Conservation (phyloP, 352 stramenopile species). For the Phytophthora megakarya region DNA sequence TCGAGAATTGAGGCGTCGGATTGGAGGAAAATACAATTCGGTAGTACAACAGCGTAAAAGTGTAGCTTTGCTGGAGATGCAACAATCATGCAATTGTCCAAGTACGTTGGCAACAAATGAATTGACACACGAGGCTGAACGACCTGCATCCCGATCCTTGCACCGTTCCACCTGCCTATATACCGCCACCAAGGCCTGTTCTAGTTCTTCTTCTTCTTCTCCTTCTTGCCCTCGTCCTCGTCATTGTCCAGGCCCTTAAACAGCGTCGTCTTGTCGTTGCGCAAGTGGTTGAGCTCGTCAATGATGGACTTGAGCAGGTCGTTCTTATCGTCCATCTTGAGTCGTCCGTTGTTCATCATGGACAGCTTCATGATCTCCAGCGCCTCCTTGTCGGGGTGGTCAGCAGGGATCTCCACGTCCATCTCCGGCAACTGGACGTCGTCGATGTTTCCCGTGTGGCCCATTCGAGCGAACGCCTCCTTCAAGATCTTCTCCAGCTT, state of each 20-base stretch:
- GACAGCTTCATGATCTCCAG: constrained; percentile 91
- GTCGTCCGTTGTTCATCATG: constrained; percentile 88
- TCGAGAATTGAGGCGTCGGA: neutral
- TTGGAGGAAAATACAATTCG: constrained; percentile 20
- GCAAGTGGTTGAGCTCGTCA: constrained; percentile 81
- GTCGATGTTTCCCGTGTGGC: constrained; percentile 70
- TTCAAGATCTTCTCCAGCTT: constrained; percentile 73
- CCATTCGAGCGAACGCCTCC: constrained; percentile 77
- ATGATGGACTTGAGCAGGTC: constrained; percentile 82
- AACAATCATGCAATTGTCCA: neutral
- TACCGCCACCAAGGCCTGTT: constrained; percentile 13
- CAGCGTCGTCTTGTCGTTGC: constrained; percentile 85
- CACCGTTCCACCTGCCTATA: constrained; percentile 23
- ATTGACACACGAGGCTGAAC: too few relatives aligned
- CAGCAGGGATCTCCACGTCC: constrained; percentile 60
- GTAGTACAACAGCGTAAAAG: neutral
- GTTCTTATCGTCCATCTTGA: constrained; percentile 91
- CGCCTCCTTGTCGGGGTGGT: constrained; percentile 78
- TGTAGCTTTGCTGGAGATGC: neutral
- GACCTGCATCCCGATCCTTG: neutral
- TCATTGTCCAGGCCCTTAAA: constrained; percentile 76
- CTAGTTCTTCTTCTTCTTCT: constrained; percentile 33
- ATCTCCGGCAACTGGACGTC: constrained; percentile 79
- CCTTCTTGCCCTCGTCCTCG: constrained; percentile 19
- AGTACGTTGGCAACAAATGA: too few relatives aligned